Base-by-base conservation (phyloP, 768 basidiomycete species). In the Hydnum rufescens region DNA sequence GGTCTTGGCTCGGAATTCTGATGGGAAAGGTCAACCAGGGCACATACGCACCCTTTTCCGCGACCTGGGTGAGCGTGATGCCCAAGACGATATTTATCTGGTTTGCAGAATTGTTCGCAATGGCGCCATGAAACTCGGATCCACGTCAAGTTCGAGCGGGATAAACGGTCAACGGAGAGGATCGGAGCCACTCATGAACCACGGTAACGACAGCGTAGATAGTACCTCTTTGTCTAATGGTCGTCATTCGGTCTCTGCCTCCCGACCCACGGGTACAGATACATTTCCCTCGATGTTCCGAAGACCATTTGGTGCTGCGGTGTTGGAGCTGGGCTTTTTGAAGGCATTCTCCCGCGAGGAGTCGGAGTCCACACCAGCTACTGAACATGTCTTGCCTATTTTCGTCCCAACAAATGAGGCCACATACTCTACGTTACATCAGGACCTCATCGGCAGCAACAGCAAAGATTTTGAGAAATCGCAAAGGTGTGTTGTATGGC, bases 221-320 rank as follows among this genome's bases (percentile, higher is more conserved):
- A 60, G 44, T 58, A 62, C 56, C 54, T 61, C 39, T 49, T 56
- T 42, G 54, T 54, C 46, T 25, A 75, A 75, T 5, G 53, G 59
- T n/a, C 62, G 66, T 4, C 51, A 36, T 32, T 46, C 49, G 25
- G 16, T 3, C 30, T 8, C 8, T 6, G 13, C 25, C 23, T 16
- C 44, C 25, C 44, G 13, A 16, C 13, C 44, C 13, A 28, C 25
- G 1, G 13, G 13, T 28, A 13, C 13, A 28, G 44, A 47, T 26
- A 13, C 44, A 8, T 8, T 8, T 13, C 29, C 49, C 6, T 43
- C 53, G 22, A 73, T 74, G 52, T 82, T 82, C 60, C 75, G 93
- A 32, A 70, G 93, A 49, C 93, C 93, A 0, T 89, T 97, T 61
- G 93, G 90, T n/a, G 95, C 89, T 61, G 93, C 93, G 2, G 81